Conservation (phyloP, 2,329 filamentous ascomycete species). For the Xylogone sp. region DNA sequence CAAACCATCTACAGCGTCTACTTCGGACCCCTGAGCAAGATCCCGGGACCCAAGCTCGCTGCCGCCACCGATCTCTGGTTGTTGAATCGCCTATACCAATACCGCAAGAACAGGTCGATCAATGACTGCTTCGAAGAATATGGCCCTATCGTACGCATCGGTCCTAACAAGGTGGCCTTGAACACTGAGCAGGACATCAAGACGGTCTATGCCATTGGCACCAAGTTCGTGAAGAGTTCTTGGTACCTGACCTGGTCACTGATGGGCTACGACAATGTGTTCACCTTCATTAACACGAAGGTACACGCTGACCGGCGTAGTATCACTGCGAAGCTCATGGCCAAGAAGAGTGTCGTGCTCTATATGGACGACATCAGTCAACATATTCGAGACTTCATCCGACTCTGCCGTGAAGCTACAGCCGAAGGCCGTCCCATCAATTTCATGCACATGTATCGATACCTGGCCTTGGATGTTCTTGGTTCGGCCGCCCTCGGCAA, state of each 20-base stretch:
- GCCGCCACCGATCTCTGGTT: background rate
- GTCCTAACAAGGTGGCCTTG: background rate
- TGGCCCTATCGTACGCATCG: background rate
- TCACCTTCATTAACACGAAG: background rate
- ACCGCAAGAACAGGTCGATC: background rate
- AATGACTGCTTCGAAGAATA: constrained; percentile 1
- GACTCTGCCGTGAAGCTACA: background rate
- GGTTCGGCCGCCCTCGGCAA: background rate
- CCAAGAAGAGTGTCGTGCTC: background rate
- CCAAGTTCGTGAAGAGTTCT: background rate
- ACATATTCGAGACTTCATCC: background rate
- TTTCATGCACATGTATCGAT: background rate
- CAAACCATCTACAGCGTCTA: background rate
- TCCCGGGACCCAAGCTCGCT: background rate
- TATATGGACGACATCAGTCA: background rate
- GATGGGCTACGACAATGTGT: background rate
- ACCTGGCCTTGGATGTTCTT: background rate
- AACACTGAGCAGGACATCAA: constrained; percentile 1
- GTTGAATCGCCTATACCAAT: background rate
- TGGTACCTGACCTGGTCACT: constrained; percentile 1
- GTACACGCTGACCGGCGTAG: background rate
- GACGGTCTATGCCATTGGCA: background rate
- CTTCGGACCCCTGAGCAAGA: background rate
- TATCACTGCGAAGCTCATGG: background rate
- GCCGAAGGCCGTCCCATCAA: background rate